A percentile compares a stretch with the other conserved stretches of the same genome.
phyloP scores from a whole-genome alignment of 306 rosid genomes.

The Benincasa hispida region DNA sequence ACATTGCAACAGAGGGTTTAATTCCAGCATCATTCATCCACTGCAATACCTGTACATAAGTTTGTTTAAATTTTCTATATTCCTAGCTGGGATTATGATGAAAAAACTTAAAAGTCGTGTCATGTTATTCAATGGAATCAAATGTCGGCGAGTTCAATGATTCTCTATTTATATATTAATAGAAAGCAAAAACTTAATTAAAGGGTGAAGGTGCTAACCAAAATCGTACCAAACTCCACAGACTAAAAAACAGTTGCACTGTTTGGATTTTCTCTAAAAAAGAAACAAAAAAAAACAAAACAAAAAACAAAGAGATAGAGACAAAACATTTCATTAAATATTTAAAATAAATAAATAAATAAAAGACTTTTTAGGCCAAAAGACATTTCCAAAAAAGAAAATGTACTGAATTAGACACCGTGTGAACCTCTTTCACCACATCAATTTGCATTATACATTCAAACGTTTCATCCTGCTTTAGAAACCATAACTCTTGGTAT shows the following conservation, averaged over 20 bases:
- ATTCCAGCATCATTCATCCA: constrained; percentile 92
- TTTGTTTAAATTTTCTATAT: background rate
- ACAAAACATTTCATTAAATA: too few relatives aligned
- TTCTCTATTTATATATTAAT: background rate
- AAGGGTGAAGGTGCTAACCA: background rate
- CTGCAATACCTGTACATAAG: constrained; percentile 49
- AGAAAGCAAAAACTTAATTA: background rate
- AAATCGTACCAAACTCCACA: background rate
- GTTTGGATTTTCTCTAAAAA: too few relatives aligned
- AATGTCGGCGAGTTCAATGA: background rate
- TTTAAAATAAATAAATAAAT: too few relatives aligned
- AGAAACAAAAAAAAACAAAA: too few relatives aligned
- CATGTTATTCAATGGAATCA: background rate
- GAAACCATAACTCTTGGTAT: background rate
- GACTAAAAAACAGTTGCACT: background rate
- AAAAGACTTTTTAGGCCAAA: background rate
- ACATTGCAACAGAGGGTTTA: constrained; percentile 62
- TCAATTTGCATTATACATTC: background rate
- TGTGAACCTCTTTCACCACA: background rate
- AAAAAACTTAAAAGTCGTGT: background rate
- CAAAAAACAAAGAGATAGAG: too few relatives aligned
- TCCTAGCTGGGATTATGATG: background rate
- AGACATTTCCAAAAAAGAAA: background rate
- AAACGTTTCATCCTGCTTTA: background rate
- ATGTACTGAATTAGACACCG: background rate